Base-by-base conservation (phyloP, 23 red algal species). In the Cyanidioschyzon merolae region DNA sequence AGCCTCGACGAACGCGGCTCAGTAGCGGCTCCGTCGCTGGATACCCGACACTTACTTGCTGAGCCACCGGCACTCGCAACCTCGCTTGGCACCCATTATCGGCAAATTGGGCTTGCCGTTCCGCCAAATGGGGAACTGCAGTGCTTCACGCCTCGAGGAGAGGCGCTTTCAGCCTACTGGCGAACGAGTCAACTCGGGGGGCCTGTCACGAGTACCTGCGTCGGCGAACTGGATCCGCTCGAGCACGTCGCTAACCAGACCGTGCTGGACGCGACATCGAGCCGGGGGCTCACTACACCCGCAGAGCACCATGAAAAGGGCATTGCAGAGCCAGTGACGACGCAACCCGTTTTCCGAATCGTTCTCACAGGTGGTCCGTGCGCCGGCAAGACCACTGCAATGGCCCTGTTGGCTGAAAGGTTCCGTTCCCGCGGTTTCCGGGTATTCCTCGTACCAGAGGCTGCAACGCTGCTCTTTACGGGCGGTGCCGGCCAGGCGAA, bases 361-460 rank as follows among this genome's bases (percentile, higher is more conserved):
- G 80, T 83, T 0, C 16, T 83, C 0, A 83, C 80, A 36, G 80
- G 80, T 35, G 80, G 80, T 15, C 80, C 80, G 57, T 83, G 80
- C 67, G 80, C 80, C 58, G 88, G 89, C 15, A 92, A 92, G 77
- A 87, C 89, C 3, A 92, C 89, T 37, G 89, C 84, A 0, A 37
- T 92, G 68, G 79, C 89, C 16, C 76, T 77, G 50, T 54, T 92
- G 0, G 76, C 84, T 1, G 89, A 92, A 76, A 83, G 89, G 21
- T 57, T 92, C 27, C 83, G 89, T 35, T 75, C 79, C 1, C 84
- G 89, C 12, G 89, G 89, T 0, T 92, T 92, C 59, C 80, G 71
- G 38, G 85, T 88, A 1, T 92, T 80, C 26, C 34, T 92, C 16
- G 89, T 92, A 0, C 84, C 89, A 37, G 89, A 92, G 78, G 89